These are phyloP conservation scores for Colletotrichum cereale DNA, from an alignment of 2,329 filamentous ascomycete genomes.

Conservation along the genomic window DNA sequence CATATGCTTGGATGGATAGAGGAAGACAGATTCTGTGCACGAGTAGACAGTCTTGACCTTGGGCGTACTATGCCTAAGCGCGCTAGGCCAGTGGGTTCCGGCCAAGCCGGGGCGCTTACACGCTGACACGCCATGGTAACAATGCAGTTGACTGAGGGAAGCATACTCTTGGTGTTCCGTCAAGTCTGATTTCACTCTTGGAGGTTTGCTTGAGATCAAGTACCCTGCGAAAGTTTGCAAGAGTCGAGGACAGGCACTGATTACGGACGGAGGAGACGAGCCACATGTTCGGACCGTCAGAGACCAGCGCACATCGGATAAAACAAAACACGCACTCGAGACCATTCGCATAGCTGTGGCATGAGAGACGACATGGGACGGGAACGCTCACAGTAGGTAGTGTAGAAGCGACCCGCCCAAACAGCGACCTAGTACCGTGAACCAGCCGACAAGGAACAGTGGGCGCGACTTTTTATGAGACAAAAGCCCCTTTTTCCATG, in stretches of 20 bases:
- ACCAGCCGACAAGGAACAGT: not conserved
- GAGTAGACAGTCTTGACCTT: not conserved
- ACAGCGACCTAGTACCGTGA: not conserved
- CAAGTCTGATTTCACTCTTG: not conserved
- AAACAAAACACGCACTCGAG: conserved; percentile 14
- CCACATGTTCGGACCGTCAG: conserved; percentile 31
- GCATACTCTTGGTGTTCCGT: not conserved
- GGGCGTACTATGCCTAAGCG: conserved; percentile 18
- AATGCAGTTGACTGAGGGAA: not conserved
- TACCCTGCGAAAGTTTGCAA: not conserved
- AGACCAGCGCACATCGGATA: conserved; percentile 4
- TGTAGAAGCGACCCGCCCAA: not conserved
- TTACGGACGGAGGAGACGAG: not conserved
- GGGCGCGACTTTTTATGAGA: conserved; percentile 17
- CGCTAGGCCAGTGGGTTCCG: conserved; percentile 4
- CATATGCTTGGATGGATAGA: conserved; percentile 9
- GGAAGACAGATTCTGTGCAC: not conserved
- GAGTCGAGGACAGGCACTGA: not conserved
- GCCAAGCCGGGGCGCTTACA: conserved; percentile 23
- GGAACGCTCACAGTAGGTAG: not conserved
- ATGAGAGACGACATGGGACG: conserved; percentile 25
- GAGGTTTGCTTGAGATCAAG: not conserved
- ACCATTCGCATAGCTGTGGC: conserved; percentile 1
- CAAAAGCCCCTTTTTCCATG: conserved; percentile 7
- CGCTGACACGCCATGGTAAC: not conserved